A percentile compares a stretch with the other conserved stretches of the same genome.
Evolutionary conservation across 139 green algal species (phyloP).

Genomic region (Nannochloris sp.): DNA sequence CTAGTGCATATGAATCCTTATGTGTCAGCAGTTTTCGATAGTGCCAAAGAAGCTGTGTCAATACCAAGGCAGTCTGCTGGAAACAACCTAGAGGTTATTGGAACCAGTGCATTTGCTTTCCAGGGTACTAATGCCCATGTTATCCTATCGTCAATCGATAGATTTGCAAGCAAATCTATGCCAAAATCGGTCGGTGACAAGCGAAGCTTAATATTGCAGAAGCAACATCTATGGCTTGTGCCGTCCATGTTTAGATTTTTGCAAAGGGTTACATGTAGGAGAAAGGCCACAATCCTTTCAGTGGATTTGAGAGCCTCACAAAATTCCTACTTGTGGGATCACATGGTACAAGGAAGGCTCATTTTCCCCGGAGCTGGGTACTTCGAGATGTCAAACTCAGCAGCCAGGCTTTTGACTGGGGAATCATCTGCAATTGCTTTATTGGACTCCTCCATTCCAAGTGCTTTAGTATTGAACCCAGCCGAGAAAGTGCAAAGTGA

Average conservation of each 20-base stretch:
- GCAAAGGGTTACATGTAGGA: neutral
- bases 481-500: no score
- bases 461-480: no score
- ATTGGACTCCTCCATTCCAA: neutral
- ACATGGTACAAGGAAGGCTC: conserved; percentile 22
- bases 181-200: neutral
- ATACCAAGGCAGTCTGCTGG: conserved; percentile 1
- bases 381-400: conserved; percentile 21
- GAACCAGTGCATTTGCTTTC: conserved; percentile 34
- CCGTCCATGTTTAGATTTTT: conserved; percentile 17
- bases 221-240: conserved; percentile 23
- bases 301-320: neutral
- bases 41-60: neutral
- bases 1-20: conserved; percentile 32
- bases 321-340: conserved; percentile 29
- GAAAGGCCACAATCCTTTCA: neutral
- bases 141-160: neutral
- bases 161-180: neutral
- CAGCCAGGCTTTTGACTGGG: neutral
- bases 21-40: conserved; percentile 19
- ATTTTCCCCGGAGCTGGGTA: conserved; percentile 27
- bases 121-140: conserved; percentile 36
- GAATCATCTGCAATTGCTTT: neutral
- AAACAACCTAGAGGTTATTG: neutral
- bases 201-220: conserved; percentile 2